Evolutionary conservation across 169 alveolate genomes (phyloP), one percentile per base, ranked within the genome.

Genomic region (Cryptosporidium andersoni): DNA sequence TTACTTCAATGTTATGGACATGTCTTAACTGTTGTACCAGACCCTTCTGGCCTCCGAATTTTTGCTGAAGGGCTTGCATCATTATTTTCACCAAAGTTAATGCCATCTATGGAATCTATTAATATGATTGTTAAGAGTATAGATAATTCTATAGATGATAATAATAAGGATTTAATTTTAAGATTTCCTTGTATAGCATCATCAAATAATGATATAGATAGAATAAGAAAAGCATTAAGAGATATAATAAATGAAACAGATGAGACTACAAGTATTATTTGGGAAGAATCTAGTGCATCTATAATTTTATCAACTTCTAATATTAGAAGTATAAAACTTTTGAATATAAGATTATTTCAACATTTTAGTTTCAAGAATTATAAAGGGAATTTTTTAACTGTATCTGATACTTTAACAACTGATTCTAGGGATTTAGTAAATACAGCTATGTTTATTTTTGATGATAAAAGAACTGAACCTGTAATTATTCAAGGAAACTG

Each of bases 371-470:
- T 74, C 49, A 74, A 60, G 36, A 25, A 43, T 40, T 12, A 4
- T 8, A 47, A 55, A 42, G 65, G 49, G 34, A 6, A 43, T 6
- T 62, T 16, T 14, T 36, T 60, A 0, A 60, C 25, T 34, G 12
- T 14, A 45, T 11, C 42, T 14, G 40, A 0, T 49, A 45, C 12
- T 36, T 39, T 16, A 12, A 4, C 43, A 34, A 45, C 36, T 25
- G 67, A 60, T n/a, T 48, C 55, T 55, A 5, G n/a, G 2, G 52
- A 58, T 14, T 43, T 74, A 39, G 63, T 74, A 5, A 74, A 60
- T 60, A 62, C 67, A 37, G 85, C 85, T 45, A 74, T 74, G 85
- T 58, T 74, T 43, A n/a, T 58, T 34, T 60, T 74, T n/a, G 49
- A 47, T 37, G 85, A 74, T 36, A 74, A 60, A 49, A 12, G 55